Percentiles rank a stretch among this genome's conserved stretches.
phyloP scores from a whole-genome alignment of 1,284 basidiomycete species.

The Xerocomus tenax region DNA sequence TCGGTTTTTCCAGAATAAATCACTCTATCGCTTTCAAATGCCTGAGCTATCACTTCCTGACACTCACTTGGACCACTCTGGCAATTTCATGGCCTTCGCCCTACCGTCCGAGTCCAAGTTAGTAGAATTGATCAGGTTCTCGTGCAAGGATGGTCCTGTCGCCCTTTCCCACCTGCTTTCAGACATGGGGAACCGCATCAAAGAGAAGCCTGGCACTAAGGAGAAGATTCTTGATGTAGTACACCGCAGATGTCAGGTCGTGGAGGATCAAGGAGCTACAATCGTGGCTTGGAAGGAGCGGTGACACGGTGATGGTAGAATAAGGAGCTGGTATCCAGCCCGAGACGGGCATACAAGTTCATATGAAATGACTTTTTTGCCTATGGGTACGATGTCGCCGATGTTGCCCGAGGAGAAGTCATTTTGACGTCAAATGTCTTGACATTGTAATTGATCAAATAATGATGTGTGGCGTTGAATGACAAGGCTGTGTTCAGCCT shows the following conservation, averaged over 20 bases:
- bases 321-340: background rate
- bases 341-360: background rate
- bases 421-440: background rate
- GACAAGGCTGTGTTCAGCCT: slow-evolving; percentile 18
- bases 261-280: slow-evolving; percentile 48
- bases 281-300: slow-evolving; percentile 56
- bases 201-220: slow-evolving; percentile 60
- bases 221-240: slow-evolving; percentile 72
- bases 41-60: slow-evolving; percentile 46
- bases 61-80: slow-evolving; percentile 21
- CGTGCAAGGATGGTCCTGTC: slow-evolving; percentile 48
- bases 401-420: background rate
- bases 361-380: slow-evolving; percentile 1
- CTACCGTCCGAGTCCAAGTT: slow-evolving; percentile 67
- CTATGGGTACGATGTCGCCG: background rate
- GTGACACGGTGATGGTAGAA: slow-evolving; percentile 18
- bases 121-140: slow-evolving; percentile 47
- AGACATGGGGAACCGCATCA: slow-evolving; percentile 42
- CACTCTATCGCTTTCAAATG: slow-evolving; percentile 39
- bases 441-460: slow-evolving; percentile 1
- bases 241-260: slow-evolving; percentile 49
- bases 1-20: slow-evolving; percentile 52
- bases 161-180: slow-evolving; percentile 53
- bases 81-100: slow-evolving; percentile 47
- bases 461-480: slow-evolving; percentile 24